These are phyloP conservation scores for Solanum hybrid DNA, from an alignment of 305 asterid species.

Conservation along the genomic window DNA sequence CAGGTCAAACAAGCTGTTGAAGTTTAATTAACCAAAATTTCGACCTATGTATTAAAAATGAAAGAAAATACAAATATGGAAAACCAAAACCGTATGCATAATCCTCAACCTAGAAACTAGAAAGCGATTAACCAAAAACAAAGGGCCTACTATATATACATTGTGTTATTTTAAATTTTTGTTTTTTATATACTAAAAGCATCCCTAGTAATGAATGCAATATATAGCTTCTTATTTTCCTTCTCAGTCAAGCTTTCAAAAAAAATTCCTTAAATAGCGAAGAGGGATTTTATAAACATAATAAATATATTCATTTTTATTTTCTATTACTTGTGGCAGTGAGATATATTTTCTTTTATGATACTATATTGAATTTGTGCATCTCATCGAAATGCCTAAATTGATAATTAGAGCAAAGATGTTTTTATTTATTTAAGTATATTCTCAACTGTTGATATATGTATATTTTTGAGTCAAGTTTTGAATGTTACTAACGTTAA, in stretches of 20 bases:
- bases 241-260: background rate
- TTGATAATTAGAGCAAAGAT: background rate
- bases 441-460: background rate
- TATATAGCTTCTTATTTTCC: background rate
- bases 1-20: background rate
- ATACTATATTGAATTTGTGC: background rate
- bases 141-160: background rate
- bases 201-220: background rate
- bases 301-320: no score
- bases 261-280: background rate
- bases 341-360: background rate
- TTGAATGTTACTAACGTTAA: no score
- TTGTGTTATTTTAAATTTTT: background rate
- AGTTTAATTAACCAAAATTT: background rate
- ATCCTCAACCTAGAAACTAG: background rate
- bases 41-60: background rate
- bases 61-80: background rate
- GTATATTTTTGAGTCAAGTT: no score
- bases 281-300: background rate
- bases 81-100: background rate
- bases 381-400: background rate
- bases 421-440: no score
- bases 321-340: background rate
- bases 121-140: background rate
- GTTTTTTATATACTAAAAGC: background rate